Evolutionary conservation across 2,329 filamentous ascomycete species (phyloP).

Genomic region (Apiospora phragmitis): DNA sequence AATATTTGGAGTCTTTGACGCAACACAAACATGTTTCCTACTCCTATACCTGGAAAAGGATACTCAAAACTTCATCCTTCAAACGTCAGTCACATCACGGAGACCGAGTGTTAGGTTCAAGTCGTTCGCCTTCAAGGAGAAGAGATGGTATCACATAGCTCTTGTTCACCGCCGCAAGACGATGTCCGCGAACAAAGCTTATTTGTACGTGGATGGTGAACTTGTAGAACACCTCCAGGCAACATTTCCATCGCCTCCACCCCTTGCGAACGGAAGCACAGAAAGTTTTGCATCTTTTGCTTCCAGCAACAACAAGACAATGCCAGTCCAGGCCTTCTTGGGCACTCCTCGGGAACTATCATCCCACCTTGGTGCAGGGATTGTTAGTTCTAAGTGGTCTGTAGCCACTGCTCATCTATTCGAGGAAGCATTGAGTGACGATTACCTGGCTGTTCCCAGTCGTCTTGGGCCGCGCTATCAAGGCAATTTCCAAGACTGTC

Average conservation of each 20-base stretch:
- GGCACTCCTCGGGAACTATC: constrained; percentile 91
- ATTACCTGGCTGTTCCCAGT: constrained; percentile 86
- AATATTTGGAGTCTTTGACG: constrained; percentile 92
- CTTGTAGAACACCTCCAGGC: constrained; percentile 92
- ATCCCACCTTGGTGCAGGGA: constrained; percentile 68
- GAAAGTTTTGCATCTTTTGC: constrained; percentile 72
- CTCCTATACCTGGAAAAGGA: constrained; percentile 93
- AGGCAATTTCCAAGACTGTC: constrained; percentile 94
- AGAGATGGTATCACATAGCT: constrained; percentile 90
- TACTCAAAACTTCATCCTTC: constrained; percentile 89
- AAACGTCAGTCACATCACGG: constrained; percentile 86
- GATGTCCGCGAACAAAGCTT: constrained; percentile 75
- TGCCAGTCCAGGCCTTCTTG: constrained; percentile 85
- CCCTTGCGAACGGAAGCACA: constrained; percentile 59
- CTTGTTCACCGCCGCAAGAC: constrained; percentile 82
- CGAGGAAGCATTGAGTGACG: constrained; percentile 84
- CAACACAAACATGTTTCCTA: constrained; percentile 88
- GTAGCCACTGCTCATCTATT: constrained; percentile 88
- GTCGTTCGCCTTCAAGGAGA: constrained; percentile 71
- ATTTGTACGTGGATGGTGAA: constrained; percentile 88
- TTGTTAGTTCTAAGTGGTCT: constrained; percentile 81
- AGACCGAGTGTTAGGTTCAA: constrained; percentile 94
- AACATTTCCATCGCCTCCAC: constrained; percentile 78
- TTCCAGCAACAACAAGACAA: constrained; percentile 55
- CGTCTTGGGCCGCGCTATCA: constrained; percentile 88